Percentiles rank a stretch among this genome's conserved stretches.
Conservation (phyloP, 345 rosid genomes). For the Cardamine occulta region DNA sequence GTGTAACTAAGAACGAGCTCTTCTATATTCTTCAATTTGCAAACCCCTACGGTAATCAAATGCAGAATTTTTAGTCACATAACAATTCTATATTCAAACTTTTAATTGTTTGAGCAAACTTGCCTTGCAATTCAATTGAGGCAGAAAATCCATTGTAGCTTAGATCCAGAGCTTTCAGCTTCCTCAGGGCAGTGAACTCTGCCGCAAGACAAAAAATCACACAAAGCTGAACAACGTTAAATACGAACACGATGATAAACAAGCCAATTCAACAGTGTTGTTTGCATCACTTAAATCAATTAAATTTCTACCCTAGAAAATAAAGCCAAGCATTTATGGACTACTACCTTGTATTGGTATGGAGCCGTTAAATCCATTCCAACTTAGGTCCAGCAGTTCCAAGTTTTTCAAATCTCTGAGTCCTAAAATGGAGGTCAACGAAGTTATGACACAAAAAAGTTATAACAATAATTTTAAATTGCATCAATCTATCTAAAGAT, state of each 20-base stretch:
- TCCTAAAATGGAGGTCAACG: neutral
- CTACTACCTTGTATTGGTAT: neutral
- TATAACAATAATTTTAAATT: no score
- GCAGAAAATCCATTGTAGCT: neutral
- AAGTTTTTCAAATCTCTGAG: neutral
- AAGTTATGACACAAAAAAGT: neutral
- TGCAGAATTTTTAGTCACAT: neutral
- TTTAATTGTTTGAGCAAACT: no score
- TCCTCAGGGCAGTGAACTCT: neutral
- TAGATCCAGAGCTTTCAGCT: slow-evolving; percentile 27
- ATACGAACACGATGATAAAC: neutral
- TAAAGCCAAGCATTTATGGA: neutral
- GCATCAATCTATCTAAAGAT: neutral
- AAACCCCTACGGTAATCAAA: neutral
- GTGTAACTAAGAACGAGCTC: neutral
- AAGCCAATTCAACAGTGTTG: neutral
- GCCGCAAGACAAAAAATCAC: neutral
- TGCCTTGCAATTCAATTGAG: slow-evolving; percentile 17
- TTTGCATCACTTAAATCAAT: neutral
- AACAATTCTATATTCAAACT: no score
- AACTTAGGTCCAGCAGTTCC: neutral
- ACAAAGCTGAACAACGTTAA: neutral
- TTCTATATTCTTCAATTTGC: neutral
- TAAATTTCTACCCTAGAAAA: neutral
- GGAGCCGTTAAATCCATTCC: neutral